Evolutionary conservation across 2,329 filamentous ascomycete genomes (phyloP).

Genomic region (Colletotrichum phormii): DNA sequence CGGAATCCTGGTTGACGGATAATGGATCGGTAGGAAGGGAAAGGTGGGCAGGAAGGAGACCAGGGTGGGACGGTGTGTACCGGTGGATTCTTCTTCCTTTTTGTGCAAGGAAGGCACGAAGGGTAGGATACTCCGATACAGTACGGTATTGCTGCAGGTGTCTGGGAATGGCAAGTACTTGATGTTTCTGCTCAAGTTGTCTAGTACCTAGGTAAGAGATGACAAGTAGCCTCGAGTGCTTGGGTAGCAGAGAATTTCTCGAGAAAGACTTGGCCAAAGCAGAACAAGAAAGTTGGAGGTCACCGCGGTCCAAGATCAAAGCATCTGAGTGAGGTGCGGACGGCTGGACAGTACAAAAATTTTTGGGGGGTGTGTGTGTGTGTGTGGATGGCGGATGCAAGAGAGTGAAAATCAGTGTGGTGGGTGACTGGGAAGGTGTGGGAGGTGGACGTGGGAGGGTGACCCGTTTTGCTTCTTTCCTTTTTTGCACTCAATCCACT

Average conservation of each 20-base stretch:
- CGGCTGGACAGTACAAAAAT: conserved; percentile 8
- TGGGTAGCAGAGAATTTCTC: neutral
- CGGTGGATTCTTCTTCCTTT: neutral
- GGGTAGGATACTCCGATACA: neutral
- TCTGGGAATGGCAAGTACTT: neutral
- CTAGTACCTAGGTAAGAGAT: neutral
- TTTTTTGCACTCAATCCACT: conserved; percentile 15
- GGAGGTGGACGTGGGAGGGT: conserved; percentile 13
- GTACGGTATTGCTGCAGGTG: neutral
- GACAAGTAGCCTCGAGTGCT: too few relatives aligned
- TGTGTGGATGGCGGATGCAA: neutral
- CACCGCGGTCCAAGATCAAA: conserved; percentile 30
- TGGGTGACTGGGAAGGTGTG: conserved; percentile 14
- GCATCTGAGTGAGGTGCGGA: conserved; percentile 22
- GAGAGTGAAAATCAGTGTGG: neutral
- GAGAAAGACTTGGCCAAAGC: conserved; percentile 1
- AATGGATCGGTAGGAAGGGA: conserved; percentile 27
- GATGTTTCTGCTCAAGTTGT: neutral
- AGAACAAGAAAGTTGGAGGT: conserved; percentile 36
- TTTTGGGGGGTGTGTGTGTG: neutral
- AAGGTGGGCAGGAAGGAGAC: conserved; percentile 12
- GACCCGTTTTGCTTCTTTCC: conserved; percentile 26
- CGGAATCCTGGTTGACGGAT: conserved; percentile 28
- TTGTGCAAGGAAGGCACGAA: conserved; percentile 13
- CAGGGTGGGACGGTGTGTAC: neutral